Evolutionary conservation across 2,329 filamentous ascomycete genomes (phyloP), one percentile per base, ranked within the genome.

Genomic region (Teratosphaeria pseudoeucalypti): DNA sequence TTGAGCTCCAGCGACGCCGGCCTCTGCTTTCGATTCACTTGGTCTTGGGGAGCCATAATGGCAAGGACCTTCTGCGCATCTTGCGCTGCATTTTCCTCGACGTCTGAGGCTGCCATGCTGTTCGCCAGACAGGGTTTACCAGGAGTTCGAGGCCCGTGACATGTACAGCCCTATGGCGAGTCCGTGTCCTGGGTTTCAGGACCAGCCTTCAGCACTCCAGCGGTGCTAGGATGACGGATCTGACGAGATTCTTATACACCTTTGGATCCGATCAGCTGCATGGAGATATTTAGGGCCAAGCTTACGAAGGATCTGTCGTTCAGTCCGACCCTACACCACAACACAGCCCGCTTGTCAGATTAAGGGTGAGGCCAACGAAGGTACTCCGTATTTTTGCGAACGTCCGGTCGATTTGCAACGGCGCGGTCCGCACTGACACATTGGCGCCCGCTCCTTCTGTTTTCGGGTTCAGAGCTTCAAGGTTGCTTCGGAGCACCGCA

Each of bases 1-100:
- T 59, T 60, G n/a, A 64, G 63, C 47, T 68, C 66, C 53, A 61
- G 47, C 6, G 43, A 49, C 6, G 43, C n/a, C 6, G 43, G 16
- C 16, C 43, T 49, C 43, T 49, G 3, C n/a, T 49, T 49, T 5
- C 43, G n/a, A n/a, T 49, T 39, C 37, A 39, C 16, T 6, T 49
- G 43, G 43, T n/a, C 7, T 19, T 14, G 43, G n/a, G n/a, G 14
- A n/a, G 43, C n/a, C 43, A 7, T n/a, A n/a, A n/a, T 19, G n/a
- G 7, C 43, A 12, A 47, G n/a, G n/a, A 49, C 10, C 43, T 49
- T 49, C n/a, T 49, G 43, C 43, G 43, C 43, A 49, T 49, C 43
- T n/a, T 19, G 43, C 43, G 43, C 43, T 19, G 43, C 43, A 23
- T 49, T 49, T 10, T 26, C 43, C 43, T 49, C 43, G 43, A 26